phyloP scores from a whole-genome alignment of 345 rosid genomes.

The Sonneratia caseolaris region DNA sequence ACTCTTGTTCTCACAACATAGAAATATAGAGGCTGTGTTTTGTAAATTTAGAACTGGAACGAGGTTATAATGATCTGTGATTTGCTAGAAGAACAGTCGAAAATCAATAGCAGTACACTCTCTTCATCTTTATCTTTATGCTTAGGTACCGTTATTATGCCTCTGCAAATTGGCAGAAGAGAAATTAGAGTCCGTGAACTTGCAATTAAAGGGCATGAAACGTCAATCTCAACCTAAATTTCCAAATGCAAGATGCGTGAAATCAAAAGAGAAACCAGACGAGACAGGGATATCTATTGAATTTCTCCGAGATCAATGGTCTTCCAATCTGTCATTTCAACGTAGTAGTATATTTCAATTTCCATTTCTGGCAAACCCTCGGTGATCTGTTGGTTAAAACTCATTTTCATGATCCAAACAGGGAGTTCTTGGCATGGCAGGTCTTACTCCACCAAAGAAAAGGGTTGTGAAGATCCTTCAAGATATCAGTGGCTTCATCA shows the following conservation, averaged over 20 bases:
- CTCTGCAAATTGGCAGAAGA: background rate
- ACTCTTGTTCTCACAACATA: background rate
- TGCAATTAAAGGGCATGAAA: background rate
- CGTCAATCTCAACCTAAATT: background rate
- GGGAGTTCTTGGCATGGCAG: constrained; percentile 17
- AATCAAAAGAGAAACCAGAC: background rate
- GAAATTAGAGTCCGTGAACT: background rate
- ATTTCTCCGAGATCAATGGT: background rate
- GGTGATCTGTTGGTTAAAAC: background rate
- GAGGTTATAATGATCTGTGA: background rate
- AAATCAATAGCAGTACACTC: background rate
- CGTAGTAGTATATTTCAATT: background rate
- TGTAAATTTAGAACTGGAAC: background rate
- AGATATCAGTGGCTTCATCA: constrained; percentile 26
- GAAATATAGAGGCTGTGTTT: background rate
- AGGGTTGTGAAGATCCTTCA: constrained; percentile 25
- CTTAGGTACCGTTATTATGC: background rate
- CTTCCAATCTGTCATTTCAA: background rate
- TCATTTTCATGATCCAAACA: background rate
- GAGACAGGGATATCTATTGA: background rate
- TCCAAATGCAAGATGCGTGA: background rate
- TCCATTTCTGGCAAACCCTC: background rate
- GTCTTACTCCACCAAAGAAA: constrained; percentile 30
- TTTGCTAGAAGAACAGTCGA: background rate
- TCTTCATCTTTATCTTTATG: background rate